phyloP scores from a whole-genome alignment of 2,329 filamentous ascomycete genomes.

The Lasiodiplodia gonubiensis region DNA sequence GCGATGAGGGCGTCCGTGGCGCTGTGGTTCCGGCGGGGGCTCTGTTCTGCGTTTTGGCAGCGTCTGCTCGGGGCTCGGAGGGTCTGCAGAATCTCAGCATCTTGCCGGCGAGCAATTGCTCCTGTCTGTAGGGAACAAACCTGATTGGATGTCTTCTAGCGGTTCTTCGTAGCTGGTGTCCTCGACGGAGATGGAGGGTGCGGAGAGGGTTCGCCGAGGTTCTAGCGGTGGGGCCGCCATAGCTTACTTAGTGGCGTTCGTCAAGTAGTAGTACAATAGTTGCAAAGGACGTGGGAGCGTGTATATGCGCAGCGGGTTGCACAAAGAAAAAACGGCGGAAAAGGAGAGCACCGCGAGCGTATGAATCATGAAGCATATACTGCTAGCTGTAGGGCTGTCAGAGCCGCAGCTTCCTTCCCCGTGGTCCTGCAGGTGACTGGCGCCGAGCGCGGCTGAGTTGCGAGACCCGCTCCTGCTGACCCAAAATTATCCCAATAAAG shows the following conservation, averaged over 20 bases:
- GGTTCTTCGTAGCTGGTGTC: conserved; percentile 37
- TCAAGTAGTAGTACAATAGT: too few species aligned
- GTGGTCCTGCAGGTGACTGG: conserved; percentile 13
- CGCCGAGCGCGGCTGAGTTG: conserved; percentile 25
- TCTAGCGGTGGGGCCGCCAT: conserved; percentile 8
- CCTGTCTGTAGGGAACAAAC: conserved; percentile 6
- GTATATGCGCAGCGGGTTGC: neutral
- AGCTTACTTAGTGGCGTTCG: neutral
- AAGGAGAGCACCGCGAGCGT: neutral
- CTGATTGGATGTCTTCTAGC: conserved; percentile 23
- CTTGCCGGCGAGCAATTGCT: neutral
- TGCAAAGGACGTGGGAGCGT: neutral
- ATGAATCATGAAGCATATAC: conserved; percentile 10
- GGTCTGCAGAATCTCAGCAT: conserved; percentile 25
- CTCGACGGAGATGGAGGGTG: conserved; percentile 44
- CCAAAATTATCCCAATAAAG: neutral
- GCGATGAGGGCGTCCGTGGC: conserved; percentile 33
- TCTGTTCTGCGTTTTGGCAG: conserved; percentile 30
- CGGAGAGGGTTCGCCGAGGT: conserved; percentile 21
- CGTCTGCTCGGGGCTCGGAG: conserved; percentile 36
- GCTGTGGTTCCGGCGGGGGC: conserved; percentile 9
- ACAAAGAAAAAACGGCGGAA: neutral
- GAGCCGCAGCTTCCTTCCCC: conserved; percentile 9
- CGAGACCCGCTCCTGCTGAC: conserved; percentile 22
- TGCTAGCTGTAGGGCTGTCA: conserved; percentile 23